phyloP scores from a whole-genome alignment of 495 filamentous ascomycete species.

The Tuber magnatum region DNA sequence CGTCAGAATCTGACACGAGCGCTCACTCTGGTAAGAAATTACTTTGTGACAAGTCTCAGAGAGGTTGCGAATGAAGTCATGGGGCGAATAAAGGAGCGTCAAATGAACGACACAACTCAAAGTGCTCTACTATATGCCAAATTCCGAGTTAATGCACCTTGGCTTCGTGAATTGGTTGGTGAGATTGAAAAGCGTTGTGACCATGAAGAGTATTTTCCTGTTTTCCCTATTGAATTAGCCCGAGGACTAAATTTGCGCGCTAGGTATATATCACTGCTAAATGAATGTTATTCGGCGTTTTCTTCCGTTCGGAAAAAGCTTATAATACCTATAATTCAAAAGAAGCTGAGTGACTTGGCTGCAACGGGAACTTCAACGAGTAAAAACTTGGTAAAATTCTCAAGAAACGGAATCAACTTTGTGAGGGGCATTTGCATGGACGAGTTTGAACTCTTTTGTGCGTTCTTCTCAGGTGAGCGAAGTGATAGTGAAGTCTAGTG shows the following conservation, averaged over 20 bases:
- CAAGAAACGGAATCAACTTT: conserved; percentile 62
- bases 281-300: conserved; percentile 38
- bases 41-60: conserved; percentile 64
- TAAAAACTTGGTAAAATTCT: conserved; percentile 59
- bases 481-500: conserved; percentile 54
- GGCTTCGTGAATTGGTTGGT: conserved; percentile 33
- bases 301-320: conserved; percentile 35
- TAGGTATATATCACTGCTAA: conserved; percentile 38
- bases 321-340: conserved; percentile 53
- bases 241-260: conserved; percentile 1
- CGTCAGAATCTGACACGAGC: conserved; percentile 63
- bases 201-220: conserved; percentile 37
- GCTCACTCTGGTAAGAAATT: conserved; percentile 74
- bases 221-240: background rate
- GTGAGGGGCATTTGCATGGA: conserved; percentile 64
- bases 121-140: conserved; percentile 72
- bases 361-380: conserved; percentile 60
- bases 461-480: conserved; percentile 65
- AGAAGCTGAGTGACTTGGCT: conserved; percentile 60
- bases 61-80: conserved; percentile 64
- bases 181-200: conserved; percentile 40
- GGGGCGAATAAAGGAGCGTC: conserved; percentile 61
- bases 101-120: conserved; percentile 68
- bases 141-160: conserved; percentile 53
- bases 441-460: conserved; percentile 66